Base-by-base conservation (phyloP, 352 stramenopile genomes). In the Phytophthora chlamydospora region DNA sequence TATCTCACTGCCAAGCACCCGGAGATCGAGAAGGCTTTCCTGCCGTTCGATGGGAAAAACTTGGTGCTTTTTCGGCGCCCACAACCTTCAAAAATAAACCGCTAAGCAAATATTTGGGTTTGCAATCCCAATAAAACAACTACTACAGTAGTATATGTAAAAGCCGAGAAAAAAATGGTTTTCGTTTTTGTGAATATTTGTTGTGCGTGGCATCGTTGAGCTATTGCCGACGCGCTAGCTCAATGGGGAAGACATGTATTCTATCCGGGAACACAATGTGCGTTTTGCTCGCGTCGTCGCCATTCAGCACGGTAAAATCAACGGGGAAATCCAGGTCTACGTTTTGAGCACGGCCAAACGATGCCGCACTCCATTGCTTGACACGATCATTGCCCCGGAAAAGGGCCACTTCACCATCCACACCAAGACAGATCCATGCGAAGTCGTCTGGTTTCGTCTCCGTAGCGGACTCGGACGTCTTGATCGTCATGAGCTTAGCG, bases 11-110 rank as follows among this genome's bases (percentile, higher is more conserved):
- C 72, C n/a, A 97, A 97, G 47, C 50, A 90, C 52, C 56, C 73
- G 0, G 51, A 61, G 11, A 90, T 96, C 32, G 61, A 86, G 43
- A 75, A 75, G 36, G 73, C 68, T 6, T 93, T 86, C 35, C 54
- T 97, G 17, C 73, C 82, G 2, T 92, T 95, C 40, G 83, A 91
- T 31, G 89, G 89, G 17, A 94, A 93, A 53, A 96, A 96, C 54
- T 72, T 88, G 38, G 87, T 97, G 55, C 63, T 97, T 4, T 96
- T 83, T 53, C 57, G 71, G 27, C 68, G 61, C 27, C 52, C 65
- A 17, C 27, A 35, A 6, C 41, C 46, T 32, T 43, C 11, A 44
- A 49, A n/a, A 69, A 17, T 4, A 32, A 10, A 9, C 40, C 9
- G 17, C 6, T 11, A 12, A 10, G 29, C n/a, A 29, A 36, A 14